Conservation (phyloP, 2,329 filamentous ascomycete species). For the Amylocarpus encephaloides region DNA sequence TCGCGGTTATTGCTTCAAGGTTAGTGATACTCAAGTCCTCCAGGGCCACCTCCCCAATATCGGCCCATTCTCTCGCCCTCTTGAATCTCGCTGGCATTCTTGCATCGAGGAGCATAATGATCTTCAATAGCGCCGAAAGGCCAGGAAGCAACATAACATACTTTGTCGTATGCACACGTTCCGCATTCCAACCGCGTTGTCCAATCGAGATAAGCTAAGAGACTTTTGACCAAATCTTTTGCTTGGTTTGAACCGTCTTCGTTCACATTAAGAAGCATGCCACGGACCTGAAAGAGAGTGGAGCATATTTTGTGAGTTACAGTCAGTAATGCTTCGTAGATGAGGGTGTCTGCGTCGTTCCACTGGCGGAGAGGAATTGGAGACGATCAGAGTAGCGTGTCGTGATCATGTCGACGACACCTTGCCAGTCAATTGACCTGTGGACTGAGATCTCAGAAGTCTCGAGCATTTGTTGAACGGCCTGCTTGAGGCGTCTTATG, state of each 20-base stretch:
- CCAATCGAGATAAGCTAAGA: constrained; percentile 51
- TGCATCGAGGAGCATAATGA: constrained; percentile 43
- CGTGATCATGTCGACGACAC: constrained; percentile 58
- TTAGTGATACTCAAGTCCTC: not conserved
- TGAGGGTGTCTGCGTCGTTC: constrained; percentile 32
- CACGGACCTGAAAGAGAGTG: constrained; percentile 22
- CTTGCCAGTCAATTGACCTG: constrained; percentile 50
- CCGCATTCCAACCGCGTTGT: constrained; percentile 52
- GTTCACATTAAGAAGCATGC: constrained; percentile 7
- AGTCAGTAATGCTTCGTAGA: constrained; percentile 38
- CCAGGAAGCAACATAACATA: constrained; percentile 60
- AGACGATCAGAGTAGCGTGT: constrained; percentile 54
- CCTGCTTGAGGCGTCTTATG: constrained; percentile 35
- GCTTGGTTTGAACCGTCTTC: not conserved
- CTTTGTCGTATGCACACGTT: constrained; percentile 46
- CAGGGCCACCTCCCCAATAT: too few species aligned
- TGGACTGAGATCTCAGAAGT: constrained; percentile 17
- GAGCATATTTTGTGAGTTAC: constrained; percentile 39
- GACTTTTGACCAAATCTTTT: constrained; percentile 17
- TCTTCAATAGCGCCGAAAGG: constrained; percentile 50
- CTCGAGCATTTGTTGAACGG: constrained; percentile 38
- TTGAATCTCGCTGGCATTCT: constrained; percentile 16
- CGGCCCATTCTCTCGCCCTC: too few species aligned
- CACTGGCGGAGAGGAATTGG: constrained; percentile 15
- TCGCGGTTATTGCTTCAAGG: too few species aligned